Evolutionary conservation across 2,329 filamentous ascomycete genomes (phyloP).

Genomic region (Diaporthe batatas): DNA sequence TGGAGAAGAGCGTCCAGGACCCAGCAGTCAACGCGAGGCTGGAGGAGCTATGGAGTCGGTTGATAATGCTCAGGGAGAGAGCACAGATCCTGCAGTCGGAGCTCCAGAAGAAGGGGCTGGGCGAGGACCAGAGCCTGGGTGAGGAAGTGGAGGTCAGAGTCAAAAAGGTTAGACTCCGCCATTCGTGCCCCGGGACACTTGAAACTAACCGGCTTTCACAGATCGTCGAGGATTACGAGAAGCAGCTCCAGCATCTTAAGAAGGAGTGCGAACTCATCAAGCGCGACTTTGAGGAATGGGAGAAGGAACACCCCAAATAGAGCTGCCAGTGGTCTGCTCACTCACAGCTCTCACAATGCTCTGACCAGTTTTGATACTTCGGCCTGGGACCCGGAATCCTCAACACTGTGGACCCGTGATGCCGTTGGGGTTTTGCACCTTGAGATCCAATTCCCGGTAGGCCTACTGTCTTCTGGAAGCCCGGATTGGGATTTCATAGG

Average conservation of each 20-base stretch:
- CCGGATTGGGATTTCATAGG: not conserved
- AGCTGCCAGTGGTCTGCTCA: not conserved
- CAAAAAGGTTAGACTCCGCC: conserved; percentile 72
- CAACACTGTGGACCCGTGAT: not conserved
- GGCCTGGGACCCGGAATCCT: not conserved
- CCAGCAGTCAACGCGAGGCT: conserved; percentile 80
- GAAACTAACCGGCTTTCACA: conserved; percentile 52
- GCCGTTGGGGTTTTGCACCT: not conserved
- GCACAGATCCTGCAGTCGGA: conserved; percentile 80
- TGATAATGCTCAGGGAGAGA: conserved; percentile 81
- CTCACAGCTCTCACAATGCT: not conserved
- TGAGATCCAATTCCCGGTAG: not conserved
- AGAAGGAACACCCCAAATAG: conserved; percentile 58
- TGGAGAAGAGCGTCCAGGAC: conserved; percentile 80
- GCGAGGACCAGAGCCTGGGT: conserved; percentile 70
- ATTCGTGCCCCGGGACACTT: not conserved
- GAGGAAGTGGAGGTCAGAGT: conserved; percentile 79
- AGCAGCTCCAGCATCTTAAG: conserved; percentile 81
- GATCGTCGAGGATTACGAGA: conserved; percentile 86
- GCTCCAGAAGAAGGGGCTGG: conserved; percentile 74
- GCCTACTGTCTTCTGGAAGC: not conserved
- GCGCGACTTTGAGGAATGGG: conserved; percentile 69
- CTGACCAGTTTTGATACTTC: not conserved
- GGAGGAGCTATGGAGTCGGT: conserved; percentile 87
- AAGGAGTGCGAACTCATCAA: conserved; percentile 76